Percentiles rank a stretch among this genome's conserved stretches.
Evolutionary conservation across 202 grass and related monocot genomes (phyloP).

Genomic region (Zoysia matrella): DNA sequence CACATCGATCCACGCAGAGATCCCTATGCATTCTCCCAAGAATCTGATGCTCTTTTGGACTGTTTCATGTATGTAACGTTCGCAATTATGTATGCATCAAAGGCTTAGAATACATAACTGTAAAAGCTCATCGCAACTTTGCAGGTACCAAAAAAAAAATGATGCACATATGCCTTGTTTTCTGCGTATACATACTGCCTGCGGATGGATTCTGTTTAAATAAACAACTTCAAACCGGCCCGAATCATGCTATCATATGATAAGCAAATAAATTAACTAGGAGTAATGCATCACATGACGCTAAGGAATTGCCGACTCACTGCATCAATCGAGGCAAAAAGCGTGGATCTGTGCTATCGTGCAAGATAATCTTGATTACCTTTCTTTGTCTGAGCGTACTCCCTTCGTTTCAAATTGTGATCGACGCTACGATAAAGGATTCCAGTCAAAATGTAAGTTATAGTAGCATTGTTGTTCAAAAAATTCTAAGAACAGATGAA

Average conservation of each 20-base stretch:
- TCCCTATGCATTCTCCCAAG: conserved; percentile 26
- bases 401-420: too few relatives aligned
- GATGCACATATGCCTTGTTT: not conserved
- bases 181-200: not conserved
- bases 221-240: not conserved
- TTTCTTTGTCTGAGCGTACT: too few relatives aligned
- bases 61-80: not conserved
- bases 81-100: not conserved
- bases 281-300: not conserved
- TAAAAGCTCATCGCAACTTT: not conserved
- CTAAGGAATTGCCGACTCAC: not conserved
- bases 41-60: conserved; percentile 50
- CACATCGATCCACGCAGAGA: conserved; percentile 37
- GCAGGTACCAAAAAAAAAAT: not conserved
- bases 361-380: conserved; percentile 39
- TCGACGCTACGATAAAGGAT: too few relatives aligned
- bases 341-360: not conserved
- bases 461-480: too few relatives aligned
- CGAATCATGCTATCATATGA: not conserved
- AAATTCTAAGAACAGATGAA: too few relatives aligned
- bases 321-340: not conserved
- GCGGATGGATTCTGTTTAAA: not conserved
- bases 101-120: not conserved
- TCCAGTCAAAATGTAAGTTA: too few relatives aligned
- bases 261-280: not conserved